Evolutionary conservation across 1,284 basidiomycete species (phyloP).

Genomic region (Fistulinella staudtii): DNA sequence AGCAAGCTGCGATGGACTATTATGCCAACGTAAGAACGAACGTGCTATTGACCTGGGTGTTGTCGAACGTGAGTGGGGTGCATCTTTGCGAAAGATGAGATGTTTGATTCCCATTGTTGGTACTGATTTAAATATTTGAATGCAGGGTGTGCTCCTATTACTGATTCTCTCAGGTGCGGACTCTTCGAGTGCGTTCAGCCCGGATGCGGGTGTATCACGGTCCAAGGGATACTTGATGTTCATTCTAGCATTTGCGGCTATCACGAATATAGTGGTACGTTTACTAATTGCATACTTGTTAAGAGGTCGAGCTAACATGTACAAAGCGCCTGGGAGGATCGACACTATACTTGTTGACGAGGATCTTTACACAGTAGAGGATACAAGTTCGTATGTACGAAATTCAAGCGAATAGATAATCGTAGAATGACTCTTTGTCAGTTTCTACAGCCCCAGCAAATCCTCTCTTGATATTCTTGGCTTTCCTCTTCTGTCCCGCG

Average conservation of each 20-base stretch:
- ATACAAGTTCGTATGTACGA: no score
- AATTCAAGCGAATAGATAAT: conserved; percentile 40
- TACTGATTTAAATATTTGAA: conserved; percentile 3
- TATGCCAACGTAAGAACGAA: conserved; percentile 91
- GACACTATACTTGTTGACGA: conserved; percentile 58
- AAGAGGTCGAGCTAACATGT: not conserved
- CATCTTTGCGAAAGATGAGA: no score
- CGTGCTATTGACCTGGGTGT: conserved; percentile 81
- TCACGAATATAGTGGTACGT: conserved; percentile 63
- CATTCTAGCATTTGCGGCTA: conserved; percentile 74
- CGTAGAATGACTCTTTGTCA: conserved; percentile 32
- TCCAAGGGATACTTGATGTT: conserved; percentile 77
- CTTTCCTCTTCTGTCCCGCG: conserved; percentile 13
- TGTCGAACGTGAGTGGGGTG: conserved; percentile 80
- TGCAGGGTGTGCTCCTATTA: conserved; percentile 68
- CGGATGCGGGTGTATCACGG: conserved; percentile 46
- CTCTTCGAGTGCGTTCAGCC: conserved; percentile 60
- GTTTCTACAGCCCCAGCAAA: conserved; percentile 15
- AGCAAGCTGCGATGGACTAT: conserved; percentile 80
- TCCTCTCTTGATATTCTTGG: conserved; percentile 13
- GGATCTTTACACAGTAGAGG: conserved; percentile 57
- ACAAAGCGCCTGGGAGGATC: conserved; percentile 57
- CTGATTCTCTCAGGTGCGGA: conserved; percentile 70
- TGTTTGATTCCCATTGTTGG: not conserved
- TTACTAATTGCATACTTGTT: not conserved